phyloP scores from a whole-genome alignment of 1,284 basidiomycete genomes.

The Irpex sp. region DNA sequence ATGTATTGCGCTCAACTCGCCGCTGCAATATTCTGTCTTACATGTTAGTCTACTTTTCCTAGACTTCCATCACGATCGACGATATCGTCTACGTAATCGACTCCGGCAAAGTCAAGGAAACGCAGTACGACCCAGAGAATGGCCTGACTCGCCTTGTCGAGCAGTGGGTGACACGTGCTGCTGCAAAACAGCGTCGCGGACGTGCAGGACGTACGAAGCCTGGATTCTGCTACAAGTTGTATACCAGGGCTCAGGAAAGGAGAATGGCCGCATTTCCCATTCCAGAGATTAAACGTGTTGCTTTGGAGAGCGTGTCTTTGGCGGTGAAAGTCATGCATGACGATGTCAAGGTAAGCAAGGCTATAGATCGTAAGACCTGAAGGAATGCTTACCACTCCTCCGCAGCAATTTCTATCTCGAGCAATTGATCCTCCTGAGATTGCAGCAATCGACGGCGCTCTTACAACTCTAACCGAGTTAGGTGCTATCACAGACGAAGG shows the following conservation, averaged over 20 bases:
- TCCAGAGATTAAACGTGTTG: conserved; percentile 89
- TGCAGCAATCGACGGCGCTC: conserved; percentile 75
- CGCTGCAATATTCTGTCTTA: not conserved
- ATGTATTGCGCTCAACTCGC: conserved; percentile 9
- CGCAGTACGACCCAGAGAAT: conserved; percentile 71
- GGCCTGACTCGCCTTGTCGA: conserved; percentile 78
- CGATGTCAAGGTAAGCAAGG: conserved; percentile 63
- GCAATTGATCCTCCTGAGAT: conserved; percentile 84
- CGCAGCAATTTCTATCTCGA: conserved; percentile 51
- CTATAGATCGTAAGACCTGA: not conserved
- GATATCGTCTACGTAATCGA: conserved; percentile 87
- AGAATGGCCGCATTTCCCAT: conserved; percentile 71
- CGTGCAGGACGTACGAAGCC: conserved; percentile 87
- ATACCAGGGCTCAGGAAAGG: conserved; percentile 69
- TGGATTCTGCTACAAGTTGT: conserved; percentile 82
- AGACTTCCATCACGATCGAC: conserved; percentile 94
- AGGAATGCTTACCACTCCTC: too few relatives aligned
- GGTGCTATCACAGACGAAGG: conserved; percentile 69
- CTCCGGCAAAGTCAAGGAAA: conserved; percentile 87
- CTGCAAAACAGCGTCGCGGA: conserved; percentile 80
- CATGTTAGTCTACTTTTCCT: conserved; percentile 14
- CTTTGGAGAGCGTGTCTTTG: conserved; percentile 79
- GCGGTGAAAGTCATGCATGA: conserved; percentile 81
- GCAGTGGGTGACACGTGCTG: conserved; percentile 76
- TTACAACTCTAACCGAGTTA: conserved; percentile 69